Conservation (phyloP, 306 rosid genomes). For the Glycine tomentella region DNA sequence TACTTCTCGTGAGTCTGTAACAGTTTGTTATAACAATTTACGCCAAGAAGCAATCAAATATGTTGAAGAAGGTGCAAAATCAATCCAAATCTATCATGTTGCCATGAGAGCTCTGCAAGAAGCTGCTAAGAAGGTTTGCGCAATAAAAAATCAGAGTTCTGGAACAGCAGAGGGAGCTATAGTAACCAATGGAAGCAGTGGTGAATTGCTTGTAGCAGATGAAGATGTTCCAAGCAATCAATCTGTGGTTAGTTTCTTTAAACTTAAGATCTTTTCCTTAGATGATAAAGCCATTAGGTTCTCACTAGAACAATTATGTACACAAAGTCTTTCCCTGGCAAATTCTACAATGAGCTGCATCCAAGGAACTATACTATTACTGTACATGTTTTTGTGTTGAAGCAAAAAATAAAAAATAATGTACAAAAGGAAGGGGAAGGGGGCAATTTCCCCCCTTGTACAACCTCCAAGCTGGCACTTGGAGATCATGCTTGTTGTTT, state of each 20-base stretch:
- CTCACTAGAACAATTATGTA: slow-evolving; percentile 30
- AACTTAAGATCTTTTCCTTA: slow-evolving; percentile 33
- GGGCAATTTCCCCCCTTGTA: not conserved
- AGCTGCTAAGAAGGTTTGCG: slow-evolving; percentile 76
- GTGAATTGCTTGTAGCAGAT: slow-evolving; percentile 61
- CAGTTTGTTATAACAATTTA: slow-evolving; percentile 72
- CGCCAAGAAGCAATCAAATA: slow-evolving; percentile 89
- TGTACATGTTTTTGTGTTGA: not conserved
- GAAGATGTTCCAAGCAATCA: slow-evolving; percentile 57
- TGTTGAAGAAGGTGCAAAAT: slow-evolving; percentile 94
- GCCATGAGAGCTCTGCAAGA: slow-evolving; percentile 87
- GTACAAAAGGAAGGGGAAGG: slow-evolving; percentile 13
- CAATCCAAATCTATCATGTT: slow-evolving; percentile 77
- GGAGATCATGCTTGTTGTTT: slow-evolving; percentile 13
- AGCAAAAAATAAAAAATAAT: slow-evolving; percentile 17
- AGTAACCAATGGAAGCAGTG: slow-evolving; percentile 64
- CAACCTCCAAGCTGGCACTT: slow-evolving; percentile 2
- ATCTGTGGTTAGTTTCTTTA: slow-evolving; percentile 65
- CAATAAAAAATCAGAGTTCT: slow-evolving; percentile 57
- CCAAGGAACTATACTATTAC: slow-evolving; percentile 15
- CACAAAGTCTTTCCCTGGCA: slow-evolving; percentile 15
- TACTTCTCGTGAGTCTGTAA: slow-evolving; percentile 62
- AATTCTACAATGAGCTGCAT: slow-evolving; percentile 20
- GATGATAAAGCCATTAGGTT: slow-evolving; percentile 3
- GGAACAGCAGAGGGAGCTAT: slow-evolving; percentile 55